Base-by-base conservation (phyloP, 2,329 filamentous ascomycete genomes). In the Cladophialophora chaetospira region DNA sequence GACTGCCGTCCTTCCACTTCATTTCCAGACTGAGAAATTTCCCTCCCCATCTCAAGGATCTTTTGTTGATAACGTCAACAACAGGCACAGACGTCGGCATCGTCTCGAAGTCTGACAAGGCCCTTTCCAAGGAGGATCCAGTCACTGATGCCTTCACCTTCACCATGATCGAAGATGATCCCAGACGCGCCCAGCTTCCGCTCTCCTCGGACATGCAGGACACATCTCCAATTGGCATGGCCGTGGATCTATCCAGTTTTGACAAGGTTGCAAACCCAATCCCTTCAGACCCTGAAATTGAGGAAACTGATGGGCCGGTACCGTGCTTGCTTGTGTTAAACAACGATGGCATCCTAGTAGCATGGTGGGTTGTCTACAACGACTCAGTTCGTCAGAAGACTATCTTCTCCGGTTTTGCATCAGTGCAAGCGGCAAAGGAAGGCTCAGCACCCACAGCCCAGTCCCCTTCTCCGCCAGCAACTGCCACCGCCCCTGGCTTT, bases 351-450 rank as follows among this genome's bases (percentile, higher is more conserved):
- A 76, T 96, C 8, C 77, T 99, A 13, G 85, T 84, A 43, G 82
- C 86, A 10, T 99, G 93, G 91, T 97, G 93, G 90, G 75, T 97
- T 40, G 82, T 97, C 17, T 97, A 97, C 73, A 84, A 88, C 31
- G 91, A 95, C 38, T 91, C 93, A 1, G 86, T 99, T 60, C 84
- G 87, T 57, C 79, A 87, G 65, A 86, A 86, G 3, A 84, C 83
- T 5, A 82, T 84, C 0, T 97, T 91, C 70, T 82, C 87, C 36
- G 89, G 88, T 3, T 77, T 97, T n/a, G 65, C 63, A 45, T 49
- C 58, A 29, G 52, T 60, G n/a, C 46, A 54, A 56, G 38, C 53
- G 28, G 40, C 45, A 23, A 50, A 53, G 31, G 43, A 38, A 31
- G 23, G 17, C 3, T 15, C 47, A 17, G 19, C 43, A 38, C 42